Base-by-base conservation (phyloP, 306 rosid species). In the Gastrolobium bilobum region DNA sequence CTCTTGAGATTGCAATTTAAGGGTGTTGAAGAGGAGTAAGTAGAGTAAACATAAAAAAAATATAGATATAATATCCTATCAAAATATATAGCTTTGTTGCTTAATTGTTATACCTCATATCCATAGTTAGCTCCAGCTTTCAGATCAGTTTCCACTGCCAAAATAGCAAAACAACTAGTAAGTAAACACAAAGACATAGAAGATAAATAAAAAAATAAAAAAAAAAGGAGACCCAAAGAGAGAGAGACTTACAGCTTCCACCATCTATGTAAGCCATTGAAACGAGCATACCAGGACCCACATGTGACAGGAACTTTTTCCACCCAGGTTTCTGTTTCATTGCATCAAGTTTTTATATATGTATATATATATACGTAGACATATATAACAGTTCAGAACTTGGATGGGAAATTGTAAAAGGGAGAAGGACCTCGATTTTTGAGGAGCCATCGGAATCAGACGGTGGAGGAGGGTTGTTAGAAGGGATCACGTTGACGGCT, bases 191-290 rank as follows among this genome's bases (percentile, higher is more conserved):
- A 20, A 20, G 26, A 20, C 26, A 20, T 20, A 20, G 26, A 20
- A 20, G 26, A 20, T 20, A 20, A 20, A 20, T 20, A 20, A 20
- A 20, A 0, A 20, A 20, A 20, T 1, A 20, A 20, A 20, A 20
- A 20, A 20, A 20, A 20, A 20, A 0, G 26, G 26, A 20, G 26
- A 20, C 26, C 26, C 26, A 20, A 20, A 61, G 4, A 6, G 52
- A 29, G 7, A 38, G 0, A 47, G 2, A 59, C 10, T 5, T 73
- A 90, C 98, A 76, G 67, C 91, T 94, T 65, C 97, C 97, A 7
- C 97, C 97, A 72, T 94, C 98, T 76, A 94, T 89, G 81, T 94
- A 94, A 69, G 98, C 98, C 84, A 94, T 53, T 34, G 97, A 92
- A 76, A 94, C 97, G 2, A 94, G 92, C 68, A 92, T 92, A 11